Evolutionary conservation across 139 green algal species (phyloP), one percentile per base, ranked within the genome.

Genomic region (Picochlorum costavermella): DNA sequence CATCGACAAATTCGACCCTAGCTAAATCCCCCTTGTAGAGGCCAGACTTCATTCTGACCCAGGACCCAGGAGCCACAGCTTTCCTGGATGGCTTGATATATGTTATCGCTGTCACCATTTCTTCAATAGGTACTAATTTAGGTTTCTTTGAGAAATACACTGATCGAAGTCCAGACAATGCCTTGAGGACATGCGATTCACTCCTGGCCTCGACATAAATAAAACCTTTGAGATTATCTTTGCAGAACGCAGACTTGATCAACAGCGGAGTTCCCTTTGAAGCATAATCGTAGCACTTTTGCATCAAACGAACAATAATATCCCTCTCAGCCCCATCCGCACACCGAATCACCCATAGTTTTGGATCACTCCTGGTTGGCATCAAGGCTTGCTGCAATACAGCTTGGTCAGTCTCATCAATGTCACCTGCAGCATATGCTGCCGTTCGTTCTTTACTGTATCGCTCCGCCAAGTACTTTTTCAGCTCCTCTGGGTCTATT

Each of bases 141-240:
- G 63, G 72, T 10, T 74, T 69, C 75, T 89, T 92, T 72, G 62
- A 71, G 10, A 56, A n/a, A 56, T 83, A 91, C 17, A 97, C 72
- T 56, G 80, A 81, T 61, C 86, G 78, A 64, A 98, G 73, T 6
- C 91, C 91, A 6, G 78, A 68, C 50, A 95, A 76, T 11, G 90
- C 90, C 23, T 95, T 87, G 33, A 72, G 81, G 44, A 97, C 92
- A 60, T 96, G 81, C 1, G 76, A 72, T 76, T 97, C 91, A 74
- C 90, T 93, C 48, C 86, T 64, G 5, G 92, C 90, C 75, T 98
- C 92, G 3, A 98, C 79, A 66, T 98, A 98, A 16, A 98, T 67
- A 74, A 89, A 96, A 45, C 88, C 91, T 81, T 95, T 92, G 17
- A 98, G 70, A 67, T 97, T 84, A 74, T 98, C 92, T 61, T 92